Conservation (phyloP, 805 yeast genomes). For the Yamadazyma nakazawae region DNA sequence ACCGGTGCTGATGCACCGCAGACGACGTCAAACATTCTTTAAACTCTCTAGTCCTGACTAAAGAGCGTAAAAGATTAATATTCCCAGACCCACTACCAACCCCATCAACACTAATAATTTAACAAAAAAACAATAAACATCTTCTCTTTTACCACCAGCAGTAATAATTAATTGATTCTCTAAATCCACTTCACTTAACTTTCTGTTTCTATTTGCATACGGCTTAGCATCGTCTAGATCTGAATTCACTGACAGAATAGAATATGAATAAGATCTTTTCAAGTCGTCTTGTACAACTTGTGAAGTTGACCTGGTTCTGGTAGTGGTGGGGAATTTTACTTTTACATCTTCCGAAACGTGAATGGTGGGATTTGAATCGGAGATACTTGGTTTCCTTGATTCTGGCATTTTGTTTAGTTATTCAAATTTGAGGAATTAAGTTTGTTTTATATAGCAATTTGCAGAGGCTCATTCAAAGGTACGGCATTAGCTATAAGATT, state of each 20-base stretch:
- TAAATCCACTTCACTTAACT: constrained; percentile 30
- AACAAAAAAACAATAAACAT: constrained; percentile 29
- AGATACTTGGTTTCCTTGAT: neutral
- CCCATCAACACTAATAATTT: constrained; percentile 27
- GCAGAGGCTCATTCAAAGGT: neutral
- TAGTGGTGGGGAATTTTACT: neutral
- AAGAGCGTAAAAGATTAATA: constrained; percentile 35
- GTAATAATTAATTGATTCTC: constrained; percentile 36
- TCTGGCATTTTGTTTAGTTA: neutral
- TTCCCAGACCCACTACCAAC: constrained; percentile 31
- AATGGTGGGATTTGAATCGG: neutral
- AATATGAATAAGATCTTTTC: constrained; percentile 13
- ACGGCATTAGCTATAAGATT: neutral
- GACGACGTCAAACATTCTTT: no score
- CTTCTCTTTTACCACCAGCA: constrained; percentile 37
- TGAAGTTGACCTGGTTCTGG: constrained; percentile 13
- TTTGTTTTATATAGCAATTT: no score
- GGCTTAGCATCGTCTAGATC: constrained; percentile 9
- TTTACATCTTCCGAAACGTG: neutral
- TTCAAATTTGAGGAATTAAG: no score
- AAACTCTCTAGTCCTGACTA: constrained; percentile 4
- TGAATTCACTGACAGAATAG: constrained; percentile 13
- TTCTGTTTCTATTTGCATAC: constrained; percentile 20
- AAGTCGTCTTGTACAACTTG: constrained; percentile 3
- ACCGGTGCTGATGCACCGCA: no score